Base-by-base conservation (phyloP, 805 yeast genomes). In the Wickerhamomyces alni region DNA sequence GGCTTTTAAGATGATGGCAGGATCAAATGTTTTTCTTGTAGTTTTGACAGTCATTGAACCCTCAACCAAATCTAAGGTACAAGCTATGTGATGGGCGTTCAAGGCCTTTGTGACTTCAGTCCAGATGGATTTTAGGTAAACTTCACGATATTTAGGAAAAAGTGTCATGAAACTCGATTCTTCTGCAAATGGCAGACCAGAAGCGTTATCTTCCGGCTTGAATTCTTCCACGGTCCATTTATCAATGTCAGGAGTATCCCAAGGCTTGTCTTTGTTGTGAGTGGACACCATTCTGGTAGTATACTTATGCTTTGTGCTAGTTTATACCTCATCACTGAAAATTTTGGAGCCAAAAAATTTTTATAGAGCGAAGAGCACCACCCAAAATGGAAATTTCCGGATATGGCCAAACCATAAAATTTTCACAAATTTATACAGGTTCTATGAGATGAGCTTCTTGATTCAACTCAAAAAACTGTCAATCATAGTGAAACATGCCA, bases 31-130 rank as follows among this genome's bases (percentile, higher is more conserved):
- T 61, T 91, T 93, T 61, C 95, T 76, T 3, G 98, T 91, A 13
- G 99, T 93, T 52, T 82, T 86, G 15, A 93, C 99, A 0, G 95
- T 82, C 98, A 93, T 93, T 3, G 96, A 82, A 33, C 99, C 99
- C 59, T 93, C 98, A 21, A 93, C 95, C 47, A 93, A 69, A 63
- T 93, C 87, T 46, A 93, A 68, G 29, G 80, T 81, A 62, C 96
- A 87, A n/a, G 82, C 81, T 33, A 93, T 71, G 41, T 85, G 82
- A 51, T 80, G 79, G 38, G 74, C 72, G 19, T 83, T 86, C 27
- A 93, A 66, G 0, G 91, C 74, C 52, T 74, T 78, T 2, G 97
- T 87, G 10, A 93, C 93, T 47, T 93, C 97, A 37, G 85, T 82
- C 99, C 99, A 93, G 35, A 91, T 76, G 42, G 85, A 81, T 53